Percentiles rank a stretch among this genome's conserved stretches.
Evolutionary conservation across 495 filamentous ascomycete species (phyloP).

Genomic region (Aspergillus nanangensis): DNA sequence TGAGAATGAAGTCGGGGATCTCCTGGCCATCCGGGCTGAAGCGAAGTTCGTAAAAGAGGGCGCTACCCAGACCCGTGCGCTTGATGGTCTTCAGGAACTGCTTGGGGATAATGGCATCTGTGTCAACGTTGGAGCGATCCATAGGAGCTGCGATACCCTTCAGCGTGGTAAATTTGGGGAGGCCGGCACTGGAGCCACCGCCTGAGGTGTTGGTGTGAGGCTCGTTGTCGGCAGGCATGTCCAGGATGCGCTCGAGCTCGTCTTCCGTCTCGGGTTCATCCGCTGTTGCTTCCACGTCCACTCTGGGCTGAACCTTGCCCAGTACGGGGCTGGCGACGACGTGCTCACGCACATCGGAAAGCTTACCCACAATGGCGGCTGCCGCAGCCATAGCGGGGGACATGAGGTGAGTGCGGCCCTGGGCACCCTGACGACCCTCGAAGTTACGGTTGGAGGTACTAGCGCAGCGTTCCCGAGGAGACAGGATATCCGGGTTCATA

Average conservation of each 20-base stretch:
- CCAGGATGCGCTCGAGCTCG: conserved; percentile 69
- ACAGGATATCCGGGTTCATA: conserved; percentile 99
- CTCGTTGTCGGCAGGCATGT: conserved; percentile 68
- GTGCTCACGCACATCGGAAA: conserved; percentile 85
- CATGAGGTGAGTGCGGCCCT: conserved; percentile 92
- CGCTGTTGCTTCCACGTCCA: conserved; percentile 54
- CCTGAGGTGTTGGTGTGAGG: conserved; percentile 53
- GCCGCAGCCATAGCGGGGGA: conserved; percentile 95
- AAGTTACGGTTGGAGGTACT: conserved; percentile 97
- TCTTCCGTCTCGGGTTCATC: conserved; percentile 76
- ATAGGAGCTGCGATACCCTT: conserved; percentile 87
- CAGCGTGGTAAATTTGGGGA: conserved; percentile 75
- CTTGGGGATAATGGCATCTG: conserved; percentile 97
- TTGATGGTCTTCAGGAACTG: conserved; percentile 99
- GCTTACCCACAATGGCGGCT: conserved; percentile 81
- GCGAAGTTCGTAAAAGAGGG: conserved; percentile 81
- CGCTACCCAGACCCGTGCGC: conserved; percentile 84
- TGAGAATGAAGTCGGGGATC: conserved; percentile 80
- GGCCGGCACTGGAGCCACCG: conserved; percentile 54
- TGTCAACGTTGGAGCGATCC: conserved; percentile 88
- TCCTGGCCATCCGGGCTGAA: conserved; percentile 72
- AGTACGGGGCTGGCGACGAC: conserved; percentile 55
- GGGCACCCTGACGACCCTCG: conserved; percentile 91
- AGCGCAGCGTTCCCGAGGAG: conserved; percentile 88
- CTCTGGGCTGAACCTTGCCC: conserved; percentile 50